phyloP scores from a whole-genome alignment of 2,329 filamentous ascomycete genomes.

The Colletotrichum sp. region DNA sequence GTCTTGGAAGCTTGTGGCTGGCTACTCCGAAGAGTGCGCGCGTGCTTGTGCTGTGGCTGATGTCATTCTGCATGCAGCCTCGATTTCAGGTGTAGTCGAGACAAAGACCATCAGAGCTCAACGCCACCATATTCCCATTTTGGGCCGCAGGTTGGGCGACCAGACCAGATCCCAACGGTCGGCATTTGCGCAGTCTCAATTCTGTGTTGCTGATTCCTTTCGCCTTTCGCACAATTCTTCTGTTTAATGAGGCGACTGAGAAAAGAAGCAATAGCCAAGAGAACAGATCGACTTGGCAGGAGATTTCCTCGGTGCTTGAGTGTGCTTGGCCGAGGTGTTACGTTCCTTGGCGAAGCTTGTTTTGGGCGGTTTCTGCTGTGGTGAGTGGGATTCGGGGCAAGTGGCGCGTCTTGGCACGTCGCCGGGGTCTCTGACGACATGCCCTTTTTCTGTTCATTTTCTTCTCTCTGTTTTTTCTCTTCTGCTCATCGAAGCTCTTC shows the following conservation, averaged over 20 bases:
- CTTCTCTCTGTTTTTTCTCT: background rate
- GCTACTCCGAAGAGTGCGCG: background rate
- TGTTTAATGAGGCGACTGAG: background rate
- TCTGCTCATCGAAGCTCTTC: background rate
- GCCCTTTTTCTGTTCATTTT: background rate
- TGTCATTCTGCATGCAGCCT: background rate
- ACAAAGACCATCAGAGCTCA: background rate
- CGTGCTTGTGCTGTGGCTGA: background rate
- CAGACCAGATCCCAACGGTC: background rate
- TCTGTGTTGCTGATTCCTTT: background rate
- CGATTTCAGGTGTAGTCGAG: background rate
- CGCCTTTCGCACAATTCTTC: background rate
- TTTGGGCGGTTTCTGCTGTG: background rate
- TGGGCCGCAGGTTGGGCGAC: background rate
- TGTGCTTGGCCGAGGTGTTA: background rate
- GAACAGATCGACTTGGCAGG: background rate
- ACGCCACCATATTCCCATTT: background rate
- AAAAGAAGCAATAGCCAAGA: conserved; percentile 1
- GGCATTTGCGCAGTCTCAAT: background rate
- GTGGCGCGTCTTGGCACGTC: conserved; percentile 20
- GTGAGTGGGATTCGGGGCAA: background rate
- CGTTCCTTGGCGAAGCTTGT: conserved; percentile 21
- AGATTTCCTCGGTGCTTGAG: background rate
- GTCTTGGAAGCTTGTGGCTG: background rate
- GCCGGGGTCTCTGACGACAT: conserved; percentile 14